A percentile compares a stretch with the other conserved stretches of the same genome.
phyloP scores from a whole-genome alignment of 2,329 filamentous ascomycete genomes.

The Aspergillus ustus region DNA sequence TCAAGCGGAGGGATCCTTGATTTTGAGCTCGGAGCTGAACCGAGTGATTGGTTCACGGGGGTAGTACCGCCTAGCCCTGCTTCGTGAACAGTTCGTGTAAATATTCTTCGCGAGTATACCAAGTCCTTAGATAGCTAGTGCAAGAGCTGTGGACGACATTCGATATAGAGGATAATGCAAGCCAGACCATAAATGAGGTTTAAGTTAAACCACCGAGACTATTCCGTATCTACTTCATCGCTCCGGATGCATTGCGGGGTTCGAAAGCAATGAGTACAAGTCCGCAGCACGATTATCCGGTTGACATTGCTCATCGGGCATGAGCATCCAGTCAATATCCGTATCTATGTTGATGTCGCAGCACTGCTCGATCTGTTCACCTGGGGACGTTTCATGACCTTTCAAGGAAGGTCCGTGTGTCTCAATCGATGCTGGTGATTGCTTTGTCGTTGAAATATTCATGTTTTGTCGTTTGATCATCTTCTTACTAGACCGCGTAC shows the following conservation, averaged over 20 bases:
- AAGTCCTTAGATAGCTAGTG: too few relatives aligned
- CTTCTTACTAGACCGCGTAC: background rate
- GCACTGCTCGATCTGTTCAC: background rate
- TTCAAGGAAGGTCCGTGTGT: background rate
- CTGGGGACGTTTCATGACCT: background rate
- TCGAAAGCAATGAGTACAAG: slow-evolving; percentile 7
- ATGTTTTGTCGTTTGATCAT: background rate
- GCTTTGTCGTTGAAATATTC: background rate
- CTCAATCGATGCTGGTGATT: background rate
- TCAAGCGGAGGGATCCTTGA: slow-evolving; percentile 65
- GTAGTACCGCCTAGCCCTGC: slow-evolving; percentile 66
- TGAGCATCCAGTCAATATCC: slow-evolving; percentile 8
- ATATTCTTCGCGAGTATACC: background rate
- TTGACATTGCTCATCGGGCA: background rate
- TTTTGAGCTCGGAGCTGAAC: slow-evolving; percentile 63
- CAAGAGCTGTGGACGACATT: background rate
- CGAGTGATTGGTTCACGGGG: slow-evolving; percentile 63
- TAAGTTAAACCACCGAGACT: too few relatives aligned
- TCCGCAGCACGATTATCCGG: background rate
- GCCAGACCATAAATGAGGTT: background rate
- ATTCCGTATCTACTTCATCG: background rate
- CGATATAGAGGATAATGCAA: background rate
- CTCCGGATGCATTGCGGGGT: background rate
- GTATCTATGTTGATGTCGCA: background rate
- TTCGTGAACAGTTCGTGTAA: slow-evolving; percentile 22